Percentiles rank a stretch among this genome's conserved stretches.
Conservation (phyloP, 2,329 filamentous ascomycete genomes). For the Sarocladiaceae sp. region DNA sequence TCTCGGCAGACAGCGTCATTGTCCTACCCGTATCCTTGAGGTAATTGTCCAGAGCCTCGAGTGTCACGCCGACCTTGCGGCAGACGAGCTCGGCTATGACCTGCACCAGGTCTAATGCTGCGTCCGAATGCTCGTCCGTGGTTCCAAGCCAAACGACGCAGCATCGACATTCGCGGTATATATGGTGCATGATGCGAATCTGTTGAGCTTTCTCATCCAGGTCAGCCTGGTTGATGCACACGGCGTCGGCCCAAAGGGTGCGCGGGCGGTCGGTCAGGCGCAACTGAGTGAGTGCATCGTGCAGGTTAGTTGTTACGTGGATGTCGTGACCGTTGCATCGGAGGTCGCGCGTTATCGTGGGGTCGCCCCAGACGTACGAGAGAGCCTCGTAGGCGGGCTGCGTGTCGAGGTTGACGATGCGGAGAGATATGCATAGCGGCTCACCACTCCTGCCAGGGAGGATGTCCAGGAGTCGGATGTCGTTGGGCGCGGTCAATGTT, state of each 20-base stretch:
- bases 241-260: conserved; percentile 9
- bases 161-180: conserved; percentile 2
- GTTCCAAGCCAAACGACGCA: too few relatives aligned
- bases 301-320: background rate
- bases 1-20: too few relatives aligned
- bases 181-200: conserved; percentile 6
- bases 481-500: too few relatives aligned
- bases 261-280: background rate
- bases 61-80: too few relatives aligned
- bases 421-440: too few relatives aligned
- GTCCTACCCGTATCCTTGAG: too few relatives aligned
- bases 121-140: too few relatives aligned
- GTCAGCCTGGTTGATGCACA: conserved; percentile 13
- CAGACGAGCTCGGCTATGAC: too few relatives aligned
- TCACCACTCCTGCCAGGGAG: too few relatives aligned
- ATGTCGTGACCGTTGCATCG: background rate
- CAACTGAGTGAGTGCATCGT: background rate
- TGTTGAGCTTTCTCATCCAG: conserved; percentile 9
- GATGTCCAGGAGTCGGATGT: too few relatives aligned
- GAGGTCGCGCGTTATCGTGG: background rate
- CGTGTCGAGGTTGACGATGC: background rate
- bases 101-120: too few relatives aligned
- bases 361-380: conserved; percentile 9
- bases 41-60: too few relatives aligned
- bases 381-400: background rate